Evolutionary conservation across 2,329 filamentous ascomycete species (phyloP).

Genomic region (Botrytis cinerea): DNA sequence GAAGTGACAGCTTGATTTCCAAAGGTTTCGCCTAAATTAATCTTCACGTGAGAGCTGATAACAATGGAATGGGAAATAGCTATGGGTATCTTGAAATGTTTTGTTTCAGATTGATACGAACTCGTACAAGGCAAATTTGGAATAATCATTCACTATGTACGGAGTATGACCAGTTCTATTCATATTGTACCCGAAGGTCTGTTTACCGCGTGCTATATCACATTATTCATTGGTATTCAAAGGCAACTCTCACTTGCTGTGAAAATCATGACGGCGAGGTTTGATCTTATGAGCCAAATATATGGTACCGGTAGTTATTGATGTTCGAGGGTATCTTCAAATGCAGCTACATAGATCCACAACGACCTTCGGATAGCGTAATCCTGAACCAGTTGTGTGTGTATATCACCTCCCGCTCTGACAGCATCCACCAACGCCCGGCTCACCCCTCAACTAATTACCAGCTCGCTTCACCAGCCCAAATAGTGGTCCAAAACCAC

Average conservation of each 20-base stretch:
- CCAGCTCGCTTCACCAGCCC: no score
- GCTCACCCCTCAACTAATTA: background rate
- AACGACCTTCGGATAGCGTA: no score
- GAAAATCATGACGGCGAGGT: background rate
- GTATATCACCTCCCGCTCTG: background rate
- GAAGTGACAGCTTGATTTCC: conserved; percentile 9
- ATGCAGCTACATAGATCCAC: background rate
- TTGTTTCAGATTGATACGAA: background rate
- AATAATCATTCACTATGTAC: background rate
- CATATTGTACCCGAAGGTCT: background rate
- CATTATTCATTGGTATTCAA: no score
- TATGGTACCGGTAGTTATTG: background rate
- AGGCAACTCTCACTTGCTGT: background rate
- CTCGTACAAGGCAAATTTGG: background rate
- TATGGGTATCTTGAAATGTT: background rate
- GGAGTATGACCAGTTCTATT: background rate
- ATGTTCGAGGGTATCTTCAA: conserved; percentile 14
- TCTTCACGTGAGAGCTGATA: conserved; percentile 20
- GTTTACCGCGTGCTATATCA: background rate
- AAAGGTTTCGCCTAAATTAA: conserved; percentile 14
- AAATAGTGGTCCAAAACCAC: background rate
- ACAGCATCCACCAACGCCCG: background rate
- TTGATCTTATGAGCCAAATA: background rate
- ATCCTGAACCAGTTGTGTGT: background rate
- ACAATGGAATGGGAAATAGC: background rate